These are phyloP conservation scores for Lodderomyces pseudojiufengensis DNA, from an alignment of 1,139 yeast species.

Conservation along the genomic window DNA sequence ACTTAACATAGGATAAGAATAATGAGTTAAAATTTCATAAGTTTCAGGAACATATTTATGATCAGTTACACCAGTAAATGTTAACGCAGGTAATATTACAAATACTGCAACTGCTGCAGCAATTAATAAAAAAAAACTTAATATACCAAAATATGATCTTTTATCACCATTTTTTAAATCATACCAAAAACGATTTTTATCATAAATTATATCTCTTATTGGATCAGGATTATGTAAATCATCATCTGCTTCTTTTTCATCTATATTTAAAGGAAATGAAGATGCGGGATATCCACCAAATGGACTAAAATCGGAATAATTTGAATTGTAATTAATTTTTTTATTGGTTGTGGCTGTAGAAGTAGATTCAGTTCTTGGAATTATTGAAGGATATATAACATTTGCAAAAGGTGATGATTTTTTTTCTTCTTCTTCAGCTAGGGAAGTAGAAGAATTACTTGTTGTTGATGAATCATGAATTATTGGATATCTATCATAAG, in stretches of 20 bases:
- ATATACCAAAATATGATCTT: constrained; percentile 54
- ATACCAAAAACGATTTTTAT: constrained; percentile 55
- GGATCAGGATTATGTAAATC: constrained; percentile 93
- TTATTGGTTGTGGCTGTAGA: background rate
- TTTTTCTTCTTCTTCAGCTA: background rate
- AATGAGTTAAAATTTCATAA: constrained; percentile 50
- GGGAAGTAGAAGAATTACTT: background rate
- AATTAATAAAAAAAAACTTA: constrained; percentile 57
- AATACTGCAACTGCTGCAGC: constrained; percentile 60
- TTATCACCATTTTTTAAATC: constrained; percentile 62
- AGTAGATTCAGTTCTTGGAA: too few species aligned
- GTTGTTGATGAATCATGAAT: constrained; percentile 2
- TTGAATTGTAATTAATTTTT: background rate
- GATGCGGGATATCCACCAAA: constrained; percentile 95
- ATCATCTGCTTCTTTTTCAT: constrained; percentile 90
- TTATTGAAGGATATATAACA: too few species aligned
- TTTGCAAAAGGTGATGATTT: background rate
- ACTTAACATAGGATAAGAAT: constrained; percentile 54
- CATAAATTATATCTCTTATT: constrained; percentile 77
- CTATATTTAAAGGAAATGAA: constrained; percentile 80
- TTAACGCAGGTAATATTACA: constrained; percentile 69
- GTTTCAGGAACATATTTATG: constrained; percentile 24
- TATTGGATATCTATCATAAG: constrained; percentile 9
- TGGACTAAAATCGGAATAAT: constrained; percentile 54
- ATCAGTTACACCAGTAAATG: constrained; percentile 61